Evolutionary conservation across 306 rosid genomes (phyloP).

Genomic region (Ochetophila trinervis): DNA sequence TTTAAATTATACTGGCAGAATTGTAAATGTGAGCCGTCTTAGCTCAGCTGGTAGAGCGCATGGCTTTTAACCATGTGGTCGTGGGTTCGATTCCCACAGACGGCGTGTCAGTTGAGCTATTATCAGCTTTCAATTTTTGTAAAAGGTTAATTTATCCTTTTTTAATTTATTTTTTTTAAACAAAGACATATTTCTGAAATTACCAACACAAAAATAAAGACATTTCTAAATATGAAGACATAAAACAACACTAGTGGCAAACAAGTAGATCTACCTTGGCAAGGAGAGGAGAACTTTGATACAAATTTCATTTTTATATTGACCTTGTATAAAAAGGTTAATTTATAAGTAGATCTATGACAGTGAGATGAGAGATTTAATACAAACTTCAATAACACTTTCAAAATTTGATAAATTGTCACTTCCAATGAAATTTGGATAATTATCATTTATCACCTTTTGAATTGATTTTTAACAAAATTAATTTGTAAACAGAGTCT

Average conservation of each 20-base stretch:
- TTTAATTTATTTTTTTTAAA: too few species aligned
- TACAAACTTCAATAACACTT: too few species aligned
- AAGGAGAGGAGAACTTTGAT: neutral
- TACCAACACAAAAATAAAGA: neutral
- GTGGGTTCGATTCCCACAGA: slow-evolving; percentile 81
- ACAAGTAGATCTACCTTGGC: neutral
- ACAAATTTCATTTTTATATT: too few species aligned
- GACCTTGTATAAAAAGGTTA: too few species aligned
- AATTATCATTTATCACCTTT: too few species aligned
- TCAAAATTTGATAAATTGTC: too few species aligned
- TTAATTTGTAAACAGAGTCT: too few species aligned
- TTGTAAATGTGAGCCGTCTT: slow-evolving; percentile 37
- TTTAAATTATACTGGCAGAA: too few species aligned
- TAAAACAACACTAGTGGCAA: slow-evolving; percentile 8
- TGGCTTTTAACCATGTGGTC: slow-evolving; percentile 85
- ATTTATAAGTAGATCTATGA: too few species aligned
- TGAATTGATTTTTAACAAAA: too few species aligned
- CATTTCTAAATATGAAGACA: neutral
- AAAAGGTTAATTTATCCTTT: neutral
- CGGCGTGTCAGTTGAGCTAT: slow-evolving; percentile 20
- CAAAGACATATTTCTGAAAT: neutral
- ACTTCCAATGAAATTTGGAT: too few species aligned
- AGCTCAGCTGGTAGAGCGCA: slow-evolving; percentile 79
- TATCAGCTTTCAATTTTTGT: rapidly evolving
- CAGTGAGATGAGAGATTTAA: too few species aligned